Conservation (phyloP, 73 alveolate genomes). For the Paramecium sonneborni region DNA sequence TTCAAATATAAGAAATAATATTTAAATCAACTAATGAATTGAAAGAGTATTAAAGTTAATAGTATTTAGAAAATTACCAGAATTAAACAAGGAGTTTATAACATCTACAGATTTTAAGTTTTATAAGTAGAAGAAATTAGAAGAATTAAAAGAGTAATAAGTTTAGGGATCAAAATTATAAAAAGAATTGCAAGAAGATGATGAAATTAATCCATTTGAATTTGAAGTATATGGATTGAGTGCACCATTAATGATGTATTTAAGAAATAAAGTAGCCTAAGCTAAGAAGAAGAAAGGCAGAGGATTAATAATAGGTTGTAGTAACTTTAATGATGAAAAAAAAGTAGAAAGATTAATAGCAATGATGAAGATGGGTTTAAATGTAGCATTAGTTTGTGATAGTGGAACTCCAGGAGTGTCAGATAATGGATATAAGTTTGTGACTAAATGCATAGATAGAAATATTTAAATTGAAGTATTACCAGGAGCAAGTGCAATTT, state of each 20-base stretch:
- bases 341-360: constrained; percentile 78
- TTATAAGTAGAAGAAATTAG: background rate
- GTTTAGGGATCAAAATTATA: background rate
- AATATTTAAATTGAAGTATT: background rate
- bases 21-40: background rate
- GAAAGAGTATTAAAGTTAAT: background rate
- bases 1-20: constrained; percentile 10
- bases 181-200: background rate
- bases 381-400: constrained; percentile 81
- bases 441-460: constrained; percentile 51
- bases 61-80: constrained; percentile 34
- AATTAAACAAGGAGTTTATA: constrained; percentile 20
- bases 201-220: constrained; percentile 50
- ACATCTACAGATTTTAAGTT: background rate
- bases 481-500: constrained; percentile 67
- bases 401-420: constrained; percentile 92
- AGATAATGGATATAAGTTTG: constrained; percentile 85
- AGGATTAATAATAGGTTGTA: constrained; percentile 77
- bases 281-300: constrained; percentile 80
- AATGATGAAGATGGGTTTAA: constrained; percentile 82
- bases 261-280: constrained; percentile 65
- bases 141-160: background rate
- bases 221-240: constrained; percentile 75
- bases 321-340: constrained; percentile 77
- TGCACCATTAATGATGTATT: constrained; percentile 69